These are phyloP conservation scores for Setomelanomma holmii DNA, from an alignment of 2,329 filamentous ascomycete species.

Conservation along the genomic window DNA sequence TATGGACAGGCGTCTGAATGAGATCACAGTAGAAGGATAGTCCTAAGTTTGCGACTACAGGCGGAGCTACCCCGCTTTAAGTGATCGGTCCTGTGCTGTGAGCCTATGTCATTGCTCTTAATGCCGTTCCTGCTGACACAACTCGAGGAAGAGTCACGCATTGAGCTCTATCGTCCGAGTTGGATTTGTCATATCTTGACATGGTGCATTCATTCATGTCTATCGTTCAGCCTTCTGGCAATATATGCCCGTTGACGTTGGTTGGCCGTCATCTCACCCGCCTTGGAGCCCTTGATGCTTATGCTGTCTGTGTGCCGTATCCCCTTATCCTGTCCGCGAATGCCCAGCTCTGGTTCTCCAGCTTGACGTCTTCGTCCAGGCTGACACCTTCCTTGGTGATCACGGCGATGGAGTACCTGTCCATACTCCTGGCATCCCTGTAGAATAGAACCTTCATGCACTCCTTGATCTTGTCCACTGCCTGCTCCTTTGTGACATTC, in stretches of 20 bases:
- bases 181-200: slow-evolving; percentile 21
- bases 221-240: slow-evolving; percentile 34
- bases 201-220: slow-evolving; percentile 46
- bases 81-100: background rate
- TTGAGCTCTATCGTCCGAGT: background rate
- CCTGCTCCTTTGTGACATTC: slow-evolving; percentile 76
- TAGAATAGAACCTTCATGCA: slow-evolving; percentile 99
- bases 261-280: slow-evolving; percentile 2
- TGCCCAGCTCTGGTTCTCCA: slow-evolving; percentile 96
- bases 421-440: slow-evolving; percentile 90
- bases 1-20: too few relatives aligned
- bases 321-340: slow-evolving; percentile 95
- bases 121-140: background rate
- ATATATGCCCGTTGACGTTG: slow-evolving; percentile 10
- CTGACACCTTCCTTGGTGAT: slow-evolving; percentile 88
- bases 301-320: slow-evolving; percentile 79
- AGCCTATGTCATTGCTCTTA: background rate
- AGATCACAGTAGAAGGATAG: too few relatives aligned
- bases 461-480: slow-evolving; percentile 81
- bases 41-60: background rate
- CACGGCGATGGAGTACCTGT: slow-evolving; percentile 89
- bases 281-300: slow-evolving; percentile 3
- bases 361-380: slow-evolving; percentile 80
- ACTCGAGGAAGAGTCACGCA: background rate
- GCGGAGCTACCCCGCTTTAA: slow-evolving; percentile 7